Conservation (phyloP, 495 filamentous ascomycete genomes). For the Penicillium argentinense region DNA sequence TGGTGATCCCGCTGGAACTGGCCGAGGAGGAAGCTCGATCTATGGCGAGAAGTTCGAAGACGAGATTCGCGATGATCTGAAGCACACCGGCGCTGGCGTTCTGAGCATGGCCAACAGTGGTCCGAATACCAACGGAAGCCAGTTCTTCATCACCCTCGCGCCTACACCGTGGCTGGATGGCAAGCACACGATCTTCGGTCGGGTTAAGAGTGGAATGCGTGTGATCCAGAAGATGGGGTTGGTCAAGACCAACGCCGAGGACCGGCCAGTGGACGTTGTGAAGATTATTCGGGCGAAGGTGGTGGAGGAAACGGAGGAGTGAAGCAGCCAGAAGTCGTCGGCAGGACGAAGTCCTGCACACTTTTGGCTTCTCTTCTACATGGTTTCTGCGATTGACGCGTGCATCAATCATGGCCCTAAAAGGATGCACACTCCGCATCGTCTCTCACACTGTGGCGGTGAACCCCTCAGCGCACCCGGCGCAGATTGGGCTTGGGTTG, state of each 20-base stretch:
- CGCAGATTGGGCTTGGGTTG: background rate
- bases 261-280: constrained; percentile 79
- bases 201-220: constrained; percentile 81
- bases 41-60: constrained; percentile 96
- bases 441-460: too few species aligned
- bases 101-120: constrained; percentile 96
- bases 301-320: constrained; percentile 54
- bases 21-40: constrained; percentile 85
- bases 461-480: too few species aligned
- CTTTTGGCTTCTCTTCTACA: too few species aligned
- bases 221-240: constrained; percentile 88
- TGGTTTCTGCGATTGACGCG: too few species aligned
- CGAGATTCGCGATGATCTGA: constrained; percentile 74
- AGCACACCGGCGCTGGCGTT: constrained; percentile 92
- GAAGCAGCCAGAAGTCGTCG: constrained; percentile 4
- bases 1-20: constrained; percentile 94
- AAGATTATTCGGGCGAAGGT: constrained; percentile 74
- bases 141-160: constrained; percentile 88
- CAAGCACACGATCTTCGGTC: constrained; percentile 96
- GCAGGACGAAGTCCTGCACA: background rate
- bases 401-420: too few species aligned
- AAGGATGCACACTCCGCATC: too few species aligned
- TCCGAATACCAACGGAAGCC: constrained; percentile 87
- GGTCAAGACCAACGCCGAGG: constrained; percentile 79
- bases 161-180: constrained; percentile 97